Base-by-base conservation (phyloP, 2,329 filamentous ascomycete genomes). In the Phyllosticta capitalensis region DNA sequence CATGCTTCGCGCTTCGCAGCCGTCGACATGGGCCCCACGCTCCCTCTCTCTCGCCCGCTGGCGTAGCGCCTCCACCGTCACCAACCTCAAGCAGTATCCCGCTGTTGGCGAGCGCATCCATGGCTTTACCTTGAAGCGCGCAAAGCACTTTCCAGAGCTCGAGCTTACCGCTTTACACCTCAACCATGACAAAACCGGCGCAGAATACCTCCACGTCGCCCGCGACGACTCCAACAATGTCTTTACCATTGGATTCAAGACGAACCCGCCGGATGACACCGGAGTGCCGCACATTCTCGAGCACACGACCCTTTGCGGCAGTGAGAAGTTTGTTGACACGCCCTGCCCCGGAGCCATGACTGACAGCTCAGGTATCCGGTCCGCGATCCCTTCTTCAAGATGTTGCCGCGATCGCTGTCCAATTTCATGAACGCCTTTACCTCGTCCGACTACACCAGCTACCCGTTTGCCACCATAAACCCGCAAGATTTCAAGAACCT, bases 361-460 rank as follows among this genome's bases (percentile, higher is more conserved):
- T 60, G 49, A 60, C 62, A 20, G 52, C 61, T 56, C 70, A 92
- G 89, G 73, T 95, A 92, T 71, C 94, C 94, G n/a, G 92, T 99
- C 61, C 90, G 94, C 63, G 94, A 99, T 69, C 94, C 94, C 0
- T 99, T 99, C 80, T 99, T 99, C 81, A 99, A 97, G 82, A 99
- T 99, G 94, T 83, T 99, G 24, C 94, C 94, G 21, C 86, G 94
- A 66, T 96, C 94, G 5, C 81, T 99, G n/a, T 96, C 94, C 64
- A 99, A 97, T 75, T 99, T 96, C 71, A 99, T 99, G 94, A 99
- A 99, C 73, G 94, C 94, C 62, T 96, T 97, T 71, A 99, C 94
- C 50, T 91, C 92, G 24, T 88, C 91, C 21, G 92, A 97, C 69
- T 92, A 99, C 72, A 99, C 94, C 10, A 95, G 90, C 65, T 99